Base-by-base conservation (phyloP, 2,329 filamentous ascomycete genomes). In the Fusarium circinatum region DNA sequence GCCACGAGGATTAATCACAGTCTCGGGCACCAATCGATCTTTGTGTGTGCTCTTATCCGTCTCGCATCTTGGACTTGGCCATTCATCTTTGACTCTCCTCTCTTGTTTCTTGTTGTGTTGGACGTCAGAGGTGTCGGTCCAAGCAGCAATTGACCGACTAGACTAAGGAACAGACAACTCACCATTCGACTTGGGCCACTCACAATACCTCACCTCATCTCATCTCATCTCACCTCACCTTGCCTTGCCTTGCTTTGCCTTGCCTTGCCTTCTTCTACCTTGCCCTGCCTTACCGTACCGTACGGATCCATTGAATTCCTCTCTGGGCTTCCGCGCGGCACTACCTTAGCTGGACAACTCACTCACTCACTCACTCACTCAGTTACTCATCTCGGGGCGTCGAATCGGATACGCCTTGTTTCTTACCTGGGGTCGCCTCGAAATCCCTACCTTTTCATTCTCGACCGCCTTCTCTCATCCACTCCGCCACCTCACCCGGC, bases 391-490 rank as follows among this genome's bases (percentile, higher is more conserved):
- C 41, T 62, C 56, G 57, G 68, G 71, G 68, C 71, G 65, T 32
- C 67, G 58, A 68, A 70, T 72, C 55, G 62, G 71, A 62, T 67
- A 65, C 71, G 57, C 71, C 67, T 74, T 71, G 63, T 41, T 74
- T 62, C 47, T 69, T 55, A 30, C 71, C 47, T 72, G 67, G 52
- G 51, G 52, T 74, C 57, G 60, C 62, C 60, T 75, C 68, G 58
- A 62, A 51, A 75, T 61, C 68, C 66, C 59, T 74, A 71, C 67
- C 66, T 41, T 57, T 67, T 73, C 39, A 56, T 67, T 70, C 71
- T 74, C 73, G 65, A 75, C 73, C 73, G 72, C 72, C 69, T 75
- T 75, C 73, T 75, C 65, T 75, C 69, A 61, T 62, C 65, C 66
- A 75, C 71, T 75, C 72, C 72, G 64, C 69, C 73, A 75, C 69